Conservation (phyloP, 805 yeast species). For the Yarrowia bubula region DNA sequence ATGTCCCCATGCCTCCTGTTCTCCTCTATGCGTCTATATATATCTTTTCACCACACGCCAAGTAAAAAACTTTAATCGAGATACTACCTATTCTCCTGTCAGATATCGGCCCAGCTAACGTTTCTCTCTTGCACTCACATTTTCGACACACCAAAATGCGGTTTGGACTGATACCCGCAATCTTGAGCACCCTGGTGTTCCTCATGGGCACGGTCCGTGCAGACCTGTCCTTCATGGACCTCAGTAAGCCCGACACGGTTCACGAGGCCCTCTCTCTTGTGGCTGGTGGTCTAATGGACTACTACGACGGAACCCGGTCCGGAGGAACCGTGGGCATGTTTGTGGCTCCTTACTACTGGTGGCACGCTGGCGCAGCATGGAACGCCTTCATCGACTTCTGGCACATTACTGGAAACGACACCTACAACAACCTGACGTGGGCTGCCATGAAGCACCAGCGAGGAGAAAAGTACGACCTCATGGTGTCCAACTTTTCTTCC, state of each 20-base stretch:
- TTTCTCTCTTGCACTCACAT: neutral
- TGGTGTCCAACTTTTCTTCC: slow-evolving; percentile 76
- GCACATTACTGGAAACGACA: slow-evolving; percentile 64
- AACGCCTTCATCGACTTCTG: slow-evolving; percentile 71
- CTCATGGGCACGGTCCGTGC: neutral
- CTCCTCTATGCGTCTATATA: neutral
- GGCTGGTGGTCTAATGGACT: slow-evolving; percentile 73
- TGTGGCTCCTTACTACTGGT: slow-evolving; percentile 77
- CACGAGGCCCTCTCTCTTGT: slow-evolving; percentile 56
- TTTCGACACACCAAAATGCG: slow-evolving; percentile 1
- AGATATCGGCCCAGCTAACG: neutral
- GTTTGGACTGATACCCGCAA: slow-evolving; percentile 4
- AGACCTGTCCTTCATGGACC: slow-evolving; percentile 29
- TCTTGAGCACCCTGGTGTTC: slow-evolving; percentile 8
- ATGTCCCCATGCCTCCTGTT: neutral
- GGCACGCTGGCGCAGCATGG: slow-evolving; percentile 85
- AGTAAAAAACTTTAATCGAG: slow-evolving; percentile 5
- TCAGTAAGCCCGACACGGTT: slow-evolving; percentile 31
- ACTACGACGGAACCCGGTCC: slow-evolving; percentile 62
- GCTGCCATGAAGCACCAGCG: slow-evolving; percentile 65
- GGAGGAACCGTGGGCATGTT: slow-evolving; percentile 78
- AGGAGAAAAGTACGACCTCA: slow-evolving; percentile 62
- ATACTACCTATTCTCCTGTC: neutral
- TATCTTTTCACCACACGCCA: neutral
- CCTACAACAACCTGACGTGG: slow-evolving; percentile 56